Conservation (phyloP, 2,329 filamentous ascomycete genomes). For the Phialemoniopsis sp. region DNA sequence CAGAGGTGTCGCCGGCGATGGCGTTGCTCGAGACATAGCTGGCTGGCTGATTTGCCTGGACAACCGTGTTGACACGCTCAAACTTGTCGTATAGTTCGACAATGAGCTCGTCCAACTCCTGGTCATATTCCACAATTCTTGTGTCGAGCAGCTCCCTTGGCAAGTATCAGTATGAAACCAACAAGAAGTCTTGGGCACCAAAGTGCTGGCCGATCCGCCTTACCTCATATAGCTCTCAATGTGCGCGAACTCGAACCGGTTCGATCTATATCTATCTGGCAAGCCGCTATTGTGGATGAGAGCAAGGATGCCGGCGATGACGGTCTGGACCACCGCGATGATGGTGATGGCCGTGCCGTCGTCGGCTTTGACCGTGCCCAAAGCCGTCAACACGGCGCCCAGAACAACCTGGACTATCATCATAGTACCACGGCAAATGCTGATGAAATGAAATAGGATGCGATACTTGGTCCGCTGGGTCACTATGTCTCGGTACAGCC, state of each 20-base stretch:
- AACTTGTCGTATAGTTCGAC: constrained; percentile 42
- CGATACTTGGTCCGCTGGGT: constrained; percentile 37
- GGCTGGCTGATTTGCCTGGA: constrained; percentile 42
- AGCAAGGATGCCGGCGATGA: constrained; percentile 44
- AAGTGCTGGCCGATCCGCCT: neutral
- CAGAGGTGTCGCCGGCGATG: neutral
- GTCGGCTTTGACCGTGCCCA: constrained; percentile 35
- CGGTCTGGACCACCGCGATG: constrained; percentile 46
- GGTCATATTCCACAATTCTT: constrained; percentile 34
- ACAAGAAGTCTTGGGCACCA: neutral
- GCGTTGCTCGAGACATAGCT: constrained; percentile 21
- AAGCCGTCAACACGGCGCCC: constrained; percentile 43
- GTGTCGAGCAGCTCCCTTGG: constrained; percentile 40
- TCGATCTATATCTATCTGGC: constrained; percentile 44
- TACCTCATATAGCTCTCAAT: constrained; percentile 43
- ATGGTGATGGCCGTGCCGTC: constrained; percentile 38
- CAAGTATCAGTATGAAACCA: neutral
- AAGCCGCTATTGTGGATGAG: constrained; percentile 50
- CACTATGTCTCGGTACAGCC: constrained; percentile 45
- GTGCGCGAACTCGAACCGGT: constrained; percentile 43
- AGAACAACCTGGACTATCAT: constrained; percentile 45
- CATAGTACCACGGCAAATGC: constrained; percentile 36
- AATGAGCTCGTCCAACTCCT: constrained; percentile 40
- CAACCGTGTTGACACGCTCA: constrained; percentile 38
- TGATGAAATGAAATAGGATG: constrained; percentile 38